Conservation (phyloP, 169 alveolate species). For the Toxoplasma gondii region DNA sequence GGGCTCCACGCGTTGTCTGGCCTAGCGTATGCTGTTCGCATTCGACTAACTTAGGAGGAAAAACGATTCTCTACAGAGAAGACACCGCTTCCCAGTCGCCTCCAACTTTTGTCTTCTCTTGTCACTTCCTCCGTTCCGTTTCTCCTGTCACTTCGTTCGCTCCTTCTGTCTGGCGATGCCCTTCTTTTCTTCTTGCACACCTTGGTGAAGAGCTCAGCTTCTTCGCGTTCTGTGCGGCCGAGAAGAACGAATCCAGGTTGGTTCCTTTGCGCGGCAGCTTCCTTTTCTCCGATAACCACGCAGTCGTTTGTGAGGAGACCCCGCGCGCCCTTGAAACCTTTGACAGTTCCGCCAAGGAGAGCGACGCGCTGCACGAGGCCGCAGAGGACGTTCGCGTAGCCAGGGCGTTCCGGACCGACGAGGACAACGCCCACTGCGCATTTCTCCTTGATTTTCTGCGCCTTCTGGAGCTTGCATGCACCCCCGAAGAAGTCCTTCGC, state of each 20-base stretch:
- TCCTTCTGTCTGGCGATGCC: too few relatives aligned
- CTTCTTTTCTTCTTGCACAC: not conserved
- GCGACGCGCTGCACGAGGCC: slow-evolving; percentile 82
- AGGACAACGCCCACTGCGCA: slow-evolving; percentile 89
- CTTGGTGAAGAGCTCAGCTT: not conserved
- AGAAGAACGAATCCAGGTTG: not conserved
- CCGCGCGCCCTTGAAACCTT: slow-evolving; percentile 46
- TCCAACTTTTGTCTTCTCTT: too few relatives aligned
- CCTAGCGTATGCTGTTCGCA: too few relatives aligned
- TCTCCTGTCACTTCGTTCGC: too few relatives aligned
- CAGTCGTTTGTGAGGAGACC: slow-evolving; percentile 25
- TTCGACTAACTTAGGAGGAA: too few relatives aligned
- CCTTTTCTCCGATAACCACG: slow-evolving; percentile 42
- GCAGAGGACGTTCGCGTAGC: slow-evolving; percentile 93
- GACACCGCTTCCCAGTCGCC: too few relatives aligned
- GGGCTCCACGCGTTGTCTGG: too few relatives aligned
- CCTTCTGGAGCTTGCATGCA: slow-evolving; percentile 1
- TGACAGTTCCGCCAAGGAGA: not conserved
- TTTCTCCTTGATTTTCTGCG: not conserved
- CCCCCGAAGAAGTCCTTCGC: slow-evolving; percentile 1
- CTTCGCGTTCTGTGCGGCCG: slow-evolving; percentile 44
- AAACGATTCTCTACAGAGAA: too few relatives aligned
- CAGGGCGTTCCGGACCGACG: slow-evolving; percentile 95
- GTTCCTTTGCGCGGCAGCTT: not conserved
- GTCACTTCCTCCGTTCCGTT: too few relatives aligned